Percentiles rank a stretch among this genome's conserved stretches.
phyloP scores from a whole-genome alignment of 2,329 filamentous ascomycete species.

The Pseudogymnoascus sp. region DNA sequence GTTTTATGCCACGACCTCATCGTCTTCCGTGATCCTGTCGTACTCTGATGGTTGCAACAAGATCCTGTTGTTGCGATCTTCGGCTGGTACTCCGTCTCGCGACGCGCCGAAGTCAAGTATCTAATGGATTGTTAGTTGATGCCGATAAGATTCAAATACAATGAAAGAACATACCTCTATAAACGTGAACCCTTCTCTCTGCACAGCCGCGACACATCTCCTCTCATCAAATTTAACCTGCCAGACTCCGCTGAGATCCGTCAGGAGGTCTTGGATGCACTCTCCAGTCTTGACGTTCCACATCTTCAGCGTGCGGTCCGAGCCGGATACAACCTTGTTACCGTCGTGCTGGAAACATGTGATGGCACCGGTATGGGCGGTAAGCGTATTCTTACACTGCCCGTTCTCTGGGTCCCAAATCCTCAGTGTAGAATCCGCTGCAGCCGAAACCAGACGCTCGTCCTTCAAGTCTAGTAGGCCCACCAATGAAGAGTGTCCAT shows the following conservation, averaged over 20 bases:
- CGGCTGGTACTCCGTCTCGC: conserved; percentile 72
- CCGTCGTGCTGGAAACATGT: conserved; percentile 98
- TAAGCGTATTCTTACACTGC: conserved; percentile 80
- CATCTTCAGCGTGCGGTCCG: conserved; percentile 94
- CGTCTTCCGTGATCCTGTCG: conserved; percentile 2
- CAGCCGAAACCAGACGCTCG: conserved; percentile 86
- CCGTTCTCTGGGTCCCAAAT: conserved; percentile 97
- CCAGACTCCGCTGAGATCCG: conserved; percentile 94
- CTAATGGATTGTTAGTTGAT: conserved; percentile 42
- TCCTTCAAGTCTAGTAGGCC: conserved; percentile 84
- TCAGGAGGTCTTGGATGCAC: conserved; percentile 85
- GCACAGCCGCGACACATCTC: conserved; percentile 91
- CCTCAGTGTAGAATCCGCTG: conserved; percentile 86
- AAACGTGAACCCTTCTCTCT: conserved; percentile 85
- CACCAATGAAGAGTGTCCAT: conserved; percentile 87
- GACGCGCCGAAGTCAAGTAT: conserved; percentile 95
- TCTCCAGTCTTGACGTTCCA: conserved; percentile 93
- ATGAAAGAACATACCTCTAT: conserved; percentile 65
- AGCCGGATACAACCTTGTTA: conserved; percentile 92
- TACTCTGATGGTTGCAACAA: conserved; percentile 34
- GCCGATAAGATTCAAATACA: not conserved
- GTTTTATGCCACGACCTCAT: conserved; percentile 1
- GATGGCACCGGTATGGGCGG: conserved; percentile 92
- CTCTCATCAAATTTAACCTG: conserved; percentile 97
- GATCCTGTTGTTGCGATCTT: conserved; percentile 72